phyloP scores from a whole-genome alignment of 768 basidiomycete species.

The Coprinellus aureogranulatus region DNA sequence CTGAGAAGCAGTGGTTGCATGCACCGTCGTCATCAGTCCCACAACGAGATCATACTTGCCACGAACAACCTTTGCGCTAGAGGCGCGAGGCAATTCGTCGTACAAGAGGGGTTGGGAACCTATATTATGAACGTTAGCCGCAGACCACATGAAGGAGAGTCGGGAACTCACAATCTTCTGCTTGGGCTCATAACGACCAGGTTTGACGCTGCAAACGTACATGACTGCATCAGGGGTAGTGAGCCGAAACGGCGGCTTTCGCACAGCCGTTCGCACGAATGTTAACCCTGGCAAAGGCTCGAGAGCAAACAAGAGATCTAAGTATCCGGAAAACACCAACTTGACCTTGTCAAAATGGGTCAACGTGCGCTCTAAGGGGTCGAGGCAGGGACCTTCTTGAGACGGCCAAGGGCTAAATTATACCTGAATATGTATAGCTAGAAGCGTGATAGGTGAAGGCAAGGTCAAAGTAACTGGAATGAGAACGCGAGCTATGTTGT shows the following conservation, averaged over 20 bases:
- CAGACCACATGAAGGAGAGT: neutral
- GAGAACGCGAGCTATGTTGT: too few species aligned
- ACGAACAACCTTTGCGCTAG: slow-evolving; percentile 96
- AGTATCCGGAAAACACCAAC: too few species aligned
- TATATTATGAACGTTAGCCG: slow-evolving; percentile 21
- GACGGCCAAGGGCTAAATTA: too few species aligned
- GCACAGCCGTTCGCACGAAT: too few species aligned
- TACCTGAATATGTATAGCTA: too few species aligned
- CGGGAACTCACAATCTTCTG: slow-evolving; percentile 71
- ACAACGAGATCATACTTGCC: slow-evolving; percentile 96
- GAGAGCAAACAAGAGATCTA: too few species aligned
- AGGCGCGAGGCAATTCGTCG: slow-evolving; percentile 99
- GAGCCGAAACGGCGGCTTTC: slow-evolving; percentile 99
- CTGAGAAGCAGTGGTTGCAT: slow-evolving; percentile 93
- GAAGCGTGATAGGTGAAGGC: too few species aligned
- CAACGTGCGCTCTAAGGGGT: too few species aligned
- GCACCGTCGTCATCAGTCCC: slow-evolving; percentile 98
- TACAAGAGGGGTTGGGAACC: slow-evolving; percentile 99
- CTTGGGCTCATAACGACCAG: slow-evolving; percentile 85
- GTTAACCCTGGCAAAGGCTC: too few species aligned
- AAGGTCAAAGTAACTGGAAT: too few species aligned
- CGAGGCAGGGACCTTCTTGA: too few species aligned
- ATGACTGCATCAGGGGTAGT: slow-evolving; percentile 94
- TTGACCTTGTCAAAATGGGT: too few species aligned
- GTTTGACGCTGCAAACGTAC: slow-evolving; percentile 94